phyloP scores from a whole-genome alignment of 2,329 filamentous ascomycete species.

The Dendrostoma leiphaemia region DNA sequence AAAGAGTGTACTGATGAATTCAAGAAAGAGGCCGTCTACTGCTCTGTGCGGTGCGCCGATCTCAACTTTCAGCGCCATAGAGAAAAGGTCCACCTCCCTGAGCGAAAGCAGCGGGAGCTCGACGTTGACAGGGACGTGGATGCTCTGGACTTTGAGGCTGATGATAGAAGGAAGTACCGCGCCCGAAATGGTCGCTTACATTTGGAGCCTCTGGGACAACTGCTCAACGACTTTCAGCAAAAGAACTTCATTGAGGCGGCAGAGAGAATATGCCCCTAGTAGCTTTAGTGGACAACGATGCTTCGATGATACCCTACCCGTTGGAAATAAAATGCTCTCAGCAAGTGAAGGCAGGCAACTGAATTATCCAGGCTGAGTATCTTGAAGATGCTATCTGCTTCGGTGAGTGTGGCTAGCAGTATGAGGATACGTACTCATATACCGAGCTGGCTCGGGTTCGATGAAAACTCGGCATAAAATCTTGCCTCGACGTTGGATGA shows the following conservation, averaged over 20 bases:
- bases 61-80: conserved; percentile 31
- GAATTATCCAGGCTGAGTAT: too few species aligned
- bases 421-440: too few species aligned
- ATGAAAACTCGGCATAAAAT: too few species aligned
- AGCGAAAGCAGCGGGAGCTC: conserved; percentile 18
- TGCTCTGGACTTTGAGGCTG: conserved; percentile 17
- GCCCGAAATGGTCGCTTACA: conserved; percentile 22
- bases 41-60: conserved; percentile 29
- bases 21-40: conserved; percentile 29
- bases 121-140: conserved; percentile 18
- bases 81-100: conserved; percentile 29
- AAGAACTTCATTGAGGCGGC: conserved; percentile 8
- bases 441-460: too few species aligned
- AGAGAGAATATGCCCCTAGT: neutral
- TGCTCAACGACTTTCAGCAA: conserved; percentile 20
- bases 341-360: too few species aligned
- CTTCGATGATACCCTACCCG: too few species aligned
- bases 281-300: too few species aligned
- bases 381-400: too few species aligned
- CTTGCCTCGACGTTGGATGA: too few species aligned
- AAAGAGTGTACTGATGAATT: conserved; percentile 30
- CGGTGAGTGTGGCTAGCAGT: too few species aligned
- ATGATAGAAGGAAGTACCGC: conserved; percentile 20
- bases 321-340: too few species aligned
- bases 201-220: conserved; percentile 18